Evolutionary conservation across 176 grass and related monocot genomes (phyloP), one percentile per base, ranked within the genome.

Genomic region (Pharus latifolius): DNA sequence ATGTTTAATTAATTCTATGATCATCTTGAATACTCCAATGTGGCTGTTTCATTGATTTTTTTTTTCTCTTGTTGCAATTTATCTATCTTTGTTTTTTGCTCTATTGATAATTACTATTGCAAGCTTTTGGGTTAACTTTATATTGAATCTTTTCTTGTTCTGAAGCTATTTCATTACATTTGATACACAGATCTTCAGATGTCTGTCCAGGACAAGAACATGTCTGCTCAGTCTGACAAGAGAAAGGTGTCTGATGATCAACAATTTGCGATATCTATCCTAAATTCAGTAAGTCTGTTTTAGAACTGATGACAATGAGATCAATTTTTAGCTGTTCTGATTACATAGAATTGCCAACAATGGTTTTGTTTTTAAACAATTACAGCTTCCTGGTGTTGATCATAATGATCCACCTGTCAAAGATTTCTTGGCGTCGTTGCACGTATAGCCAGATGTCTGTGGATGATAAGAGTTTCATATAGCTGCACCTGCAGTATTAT

Each of bases 361-460:
- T 38, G 6, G 8, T 41, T 71, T 70, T 19, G 56, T 52, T 27
- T 35, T 41, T 49, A 33, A n/a, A n/a, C n/a, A 63, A 38, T 46
- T 30, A 26, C 56, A 87, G 84, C 77, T 87, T 55, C 84, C 84
- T 58, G 84, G 84, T 32, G 84, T 87, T 59, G 84, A 87, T 38
- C 78, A 77, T 23, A 87, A 87, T 38, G 84, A 87, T 24, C 78
- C 84, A 40, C 81, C 84, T 52, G 71, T 87, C 19, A 87, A 81
- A 63, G 79, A 70, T 33, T 81, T 87, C 26, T 56, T 87, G 49
- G 84, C 78, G 23, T 81, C 84, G 19, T 76, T 87, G 32, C 78
- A 87, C 65, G 60, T n/a, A n/a, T n/a, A n/a, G n/a, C n/a, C n/a
- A n/a, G n/a, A n/a, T n/a, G n/a, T n/a, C n/a, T n/a, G n/a, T n/a